phyloP scores from a whole-genome alignment of 225 moss, liverwort and hornwort species.

The Ulota crispa region DNA sequence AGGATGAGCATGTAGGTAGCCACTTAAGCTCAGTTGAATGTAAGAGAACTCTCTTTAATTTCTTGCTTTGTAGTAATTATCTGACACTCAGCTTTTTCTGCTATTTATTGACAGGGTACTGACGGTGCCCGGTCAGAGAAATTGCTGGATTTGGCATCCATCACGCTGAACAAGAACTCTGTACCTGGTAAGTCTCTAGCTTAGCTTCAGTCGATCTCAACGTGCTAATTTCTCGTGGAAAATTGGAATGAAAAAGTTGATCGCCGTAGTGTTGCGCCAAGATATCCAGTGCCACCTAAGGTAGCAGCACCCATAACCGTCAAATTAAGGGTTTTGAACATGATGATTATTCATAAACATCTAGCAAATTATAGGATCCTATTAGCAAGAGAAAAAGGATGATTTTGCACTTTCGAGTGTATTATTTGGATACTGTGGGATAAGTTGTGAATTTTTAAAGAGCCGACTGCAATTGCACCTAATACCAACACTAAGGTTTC shows the following conservation, averaged over 20 bases:
- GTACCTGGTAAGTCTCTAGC: slow-evolving; percentile 57
- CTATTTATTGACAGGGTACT: slow-evolving; percentile 48
- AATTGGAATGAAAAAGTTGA: background rate
- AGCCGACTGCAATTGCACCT: no score
- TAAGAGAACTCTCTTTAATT: background rate
- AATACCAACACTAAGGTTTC: no score
- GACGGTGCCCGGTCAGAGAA: slow-evolving; percentile 88
- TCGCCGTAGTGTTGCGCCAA: background rate
- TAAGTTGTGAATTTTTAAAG: no score
- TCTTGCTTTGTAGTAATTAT: background rate
- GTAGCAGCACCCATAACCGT: no score
- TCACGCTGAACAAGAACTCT: slow-evolving; percentile 92
- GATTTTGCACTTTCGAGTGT: no score
- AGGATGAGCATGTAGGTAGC: background rate
- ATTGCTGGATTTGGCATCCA: slow-evolving; percentile 77
- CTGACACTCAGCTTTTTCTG: slow-evolving; percentile 12
- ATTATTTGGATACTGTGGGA: no score
- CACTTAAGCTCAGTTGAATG: background rate
- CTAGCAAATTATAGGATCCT: no score
- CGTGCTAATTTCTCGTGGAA: background rate
- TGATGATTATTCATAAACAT: no score
- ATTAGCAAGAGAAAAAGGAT: no score
- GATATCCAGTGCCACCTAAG: background rate
- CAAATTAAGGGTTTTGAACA: no score
- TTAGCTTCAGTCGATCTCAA: background rate